Base-by-base conservation (phyloP, 1,284 basidiomycete genomes). In the Moniliella sp. region DNA sequence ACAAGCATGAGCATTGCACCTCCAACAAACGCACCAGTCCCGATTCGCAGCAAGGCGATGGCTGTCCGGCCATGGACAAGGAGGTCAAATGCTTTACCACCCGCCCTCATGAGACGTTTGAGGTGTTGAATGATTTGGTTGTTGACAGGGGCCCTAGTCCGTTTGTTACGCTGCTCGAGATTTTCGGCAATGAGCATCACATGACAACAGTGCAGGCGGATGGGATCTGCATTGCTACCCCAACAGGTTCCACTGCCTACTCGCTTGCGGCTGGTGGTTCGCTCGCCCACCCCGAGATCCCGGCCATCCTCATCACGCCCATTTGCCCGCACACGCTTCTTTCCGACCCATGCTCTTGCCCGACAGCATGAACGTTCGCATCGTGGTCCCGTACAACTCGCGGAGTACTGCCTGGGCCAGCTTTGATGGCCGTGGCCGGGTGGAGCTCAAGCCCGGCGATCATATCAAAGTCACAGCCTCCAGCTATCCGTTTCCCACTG, bases 161-260 rank as follows among this genome's bases (percentile, higher is more conserved):
- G 3, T 99, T 86, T 62, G 86, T 99, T 56, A 86, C 80, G 50
- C 67, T 86, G 51, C 66, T 99, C 37, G 91, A 99, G 63, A 68
- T 99, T 10, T 99, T 97, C 52, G 88, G 83, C 39, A 91, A 99
- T 54, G 88, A 99, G 49, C 82, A 94, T 61, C 91, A 97, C 65
- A 76, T 99, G 70, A 99, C 91, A 0, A 99, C 91, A 0, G 91
- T 94, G 1, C 91, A 97, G 64, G 91, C 88, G 0, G 91, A 99
- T 55, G 91, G 91, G 2, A 66, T 99, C 15, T 86, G 80, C 18
- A 78, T 97, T 10, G 79, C 91, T 2, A 99, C 88, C 0, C 88
- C 88, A 1, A 97, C 88, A 0, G 88, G 88, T 5, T 94, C 88
- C 0, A 99, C 91, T 2, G 91, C 91, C 3, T 99, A 99, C 18